phyloP scores from a whole-genome alignment of 345 rosid species.

The Balakata baccata region DNA sequence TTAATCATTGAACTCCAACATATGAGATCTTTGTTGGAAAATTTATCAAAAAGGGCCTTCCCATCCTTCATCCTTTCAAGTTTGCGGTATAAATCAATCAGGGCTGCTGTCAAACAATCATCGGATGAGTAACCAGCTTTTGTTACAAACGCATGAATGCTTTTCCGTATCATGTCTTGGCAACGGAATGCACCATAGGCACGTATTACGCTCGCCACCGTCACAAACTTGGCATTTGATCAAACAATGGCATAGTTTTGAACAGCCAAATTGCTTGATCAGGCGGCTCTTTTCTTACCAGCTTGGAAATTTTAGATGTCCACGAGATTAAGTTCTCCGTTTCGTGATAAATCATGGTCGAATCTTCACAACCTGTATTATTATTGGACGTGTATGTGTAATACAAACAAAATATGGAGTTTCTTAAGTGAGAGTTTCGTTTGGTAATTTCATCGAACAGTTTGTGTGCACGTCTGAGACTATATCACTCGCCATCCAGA shows the following conservation, averaged over 20 bases:
- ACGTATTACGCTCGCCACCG: slow-evolving; percentile 17
- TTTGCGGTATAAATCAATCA: slow-evolving; percentile 20
- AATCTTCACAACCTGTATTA: neutral
- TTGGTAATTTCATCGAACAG: slow-evolving; percentile 27
- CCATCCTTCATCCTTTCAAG: slow-evolving; percentile 10
- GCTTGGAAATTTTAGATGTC: slow-evolving; percentile 26
- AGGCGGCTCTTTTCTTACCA: slow-evolving; percentile 18
- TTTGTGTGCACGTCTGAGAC: slow-evolving; percentile 15
- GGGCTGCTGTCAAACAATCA: neutral
- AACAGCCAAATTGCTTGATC: slow-evolving; percentile 19
- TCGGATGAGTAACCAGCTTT: slow-evolving; percentile 14
- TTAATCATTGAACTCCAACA: slow-evolving; percentile 19
- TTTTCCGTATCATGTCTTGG: slow-evolving; percentile 6
- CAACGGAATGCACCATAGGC: slow-evolving; percentile 20
- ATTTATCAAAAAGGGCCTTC: neutral
- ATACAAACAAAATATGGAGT: neutral
- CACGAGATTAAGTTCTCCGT: slow-evolving; percentile 19
- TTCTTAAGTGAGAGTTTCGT: neutral
- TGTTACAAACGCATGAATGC: neutral
- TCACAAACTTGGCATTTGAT: slow-evolving; percentile 32
- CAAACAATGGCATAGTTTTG: slow-evolving; percentile 22
- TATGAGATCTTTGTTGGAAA: slow-evolving; percentile 12
- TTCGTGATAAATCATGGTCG: neutral
- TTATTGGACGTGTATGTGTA: neutral
- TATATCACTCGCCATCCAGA: neutral